Evolutionary conservation across 2,329 filamentous ascomycete genomes (phyloP), one percentile per base, ranked within the genome.

Genomic region (Tympanopsis confertula): DNA sequence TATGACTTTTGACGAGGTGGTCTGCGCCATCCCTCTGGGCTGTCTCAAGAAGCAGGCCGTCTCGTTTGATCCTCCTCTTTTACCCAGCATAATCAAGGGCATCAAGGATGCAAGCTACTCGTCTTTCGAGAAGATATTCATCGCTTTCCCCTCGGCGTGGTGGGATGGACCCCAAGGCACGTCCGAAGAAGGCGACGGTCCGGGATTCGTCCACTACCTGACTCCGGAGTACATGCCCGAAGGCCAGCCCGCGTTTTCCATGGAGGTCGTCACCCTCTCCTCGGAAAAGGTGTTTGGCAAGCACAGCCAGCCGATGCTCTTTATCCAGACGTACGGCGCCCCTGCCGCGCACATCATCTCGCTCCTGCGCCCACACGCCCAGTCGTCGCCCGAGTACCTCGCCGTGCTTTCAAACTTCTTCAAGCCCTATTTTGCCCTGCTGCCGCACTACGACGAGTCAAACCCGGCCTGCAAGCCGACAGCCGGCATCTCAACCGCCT

Each of bases 281-380:
- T 14, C 35, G 4, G 38, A 39, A 15, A 40, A 19, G 5, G 15
- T 15, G 20, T 32, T 36, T 13, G 15, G 22, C 7, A n/a, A 7
- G 7, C 22, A 57, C 42, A 63, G 70, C 1, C 77, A 81, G 28
- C 73, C 77, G 30, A 80, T 74, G 2, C 62, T 82, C 4, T 67
- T 82, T 36, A 82, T 81, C 64, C 82, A 71, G 57, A 66, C 58
- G 42, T 63, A 64, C 47, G 68, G 68, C 18, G 55, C 50, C 19
- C 57, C 52, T 41, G 54, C 54, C 18, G 44, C 44, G 4, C 49
- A 61, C 41, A 51, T 65, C 36, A 57, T 53, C 12, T 37, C 35
- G 12, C 19, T 36, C 12, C 40, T 42, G 10, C 26, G 36, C 13
- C 28, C 33, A 15, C 17, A 26, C 15, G 35, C 37, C 1, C 32